Percentiles rank a stretch among this genome's conserved stretches.
Evolutionary conservation across 208 protist genomes (phyloP).

Genomic region (Kentomonas sorsogonicus): DNA sequence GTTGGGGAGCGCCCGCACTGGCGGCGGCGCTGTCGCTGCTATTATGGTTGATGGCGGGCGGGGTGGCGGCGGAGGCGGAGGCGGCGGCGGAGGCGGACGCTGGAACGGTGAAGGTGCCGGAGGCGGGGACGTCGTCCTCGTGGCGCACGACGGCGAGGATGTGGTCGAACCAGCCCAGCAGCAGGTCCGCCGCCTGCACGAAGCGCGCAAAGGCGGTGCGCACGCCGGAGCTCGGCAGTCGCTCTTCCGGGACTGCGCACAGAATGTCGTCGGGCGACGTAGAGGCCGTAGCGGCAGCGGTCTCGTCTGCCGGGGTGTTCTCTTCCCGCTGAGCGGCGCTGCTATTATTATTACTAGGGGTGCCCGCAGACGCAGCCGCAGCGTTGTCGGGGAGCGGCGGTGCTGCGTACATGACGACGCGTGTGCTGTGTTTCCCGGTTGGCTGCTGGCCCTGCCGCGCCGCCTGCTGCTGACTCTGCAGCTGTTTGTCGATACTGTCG

Average conservation of each 20-base stretch:
- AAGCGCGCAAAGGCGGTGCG: constrained; percentile 50
- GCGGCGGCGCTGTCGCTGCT: too few species aligned
- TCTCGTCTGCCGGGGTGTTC: background rate
- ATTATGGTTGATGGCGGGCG: too few species aligned
- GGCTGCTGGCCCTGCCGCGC: constrained; percentile 14
- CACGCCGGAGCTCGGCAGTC: constrained; percentile 24
- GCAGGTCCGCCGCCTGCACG: constrained; percentile 40
- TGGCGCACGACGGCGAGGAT: constrained; percentile 37
- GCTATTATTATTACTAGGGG: background rate
- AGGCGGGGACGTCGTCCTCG: constrained; percentile 44
- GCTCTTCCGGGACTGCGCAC: constrained; percentile 17
- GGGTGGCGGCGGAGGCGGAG: too few species aligned
- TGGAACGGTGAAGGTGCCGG: constrained; percentile 44
- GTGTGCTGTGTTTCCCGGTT: constrained; percentile 12
- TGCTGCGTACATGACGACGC: background rate
- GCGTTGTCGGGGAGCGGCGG: background rate
- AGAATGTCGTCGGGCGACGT: constrained; percentile 16
- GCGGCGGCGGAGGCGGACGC: background rate
- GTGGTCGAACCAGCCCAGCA: constrained; percentile 43
- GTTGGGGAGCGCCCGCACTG: too few species aligned
- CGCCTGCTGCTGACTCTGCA: constrained; percentile 20
- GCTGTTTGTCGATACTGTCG: too few species aligned
- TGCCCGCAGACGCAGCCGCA: background rate
- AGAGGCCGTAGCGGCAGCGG: constrained; percentile 2
- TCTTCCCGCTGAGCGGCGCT: background rate